phyloP scores from a whole-genome alignment of 208 protist genomes.

The Leishmania tarentolae region DNA sequence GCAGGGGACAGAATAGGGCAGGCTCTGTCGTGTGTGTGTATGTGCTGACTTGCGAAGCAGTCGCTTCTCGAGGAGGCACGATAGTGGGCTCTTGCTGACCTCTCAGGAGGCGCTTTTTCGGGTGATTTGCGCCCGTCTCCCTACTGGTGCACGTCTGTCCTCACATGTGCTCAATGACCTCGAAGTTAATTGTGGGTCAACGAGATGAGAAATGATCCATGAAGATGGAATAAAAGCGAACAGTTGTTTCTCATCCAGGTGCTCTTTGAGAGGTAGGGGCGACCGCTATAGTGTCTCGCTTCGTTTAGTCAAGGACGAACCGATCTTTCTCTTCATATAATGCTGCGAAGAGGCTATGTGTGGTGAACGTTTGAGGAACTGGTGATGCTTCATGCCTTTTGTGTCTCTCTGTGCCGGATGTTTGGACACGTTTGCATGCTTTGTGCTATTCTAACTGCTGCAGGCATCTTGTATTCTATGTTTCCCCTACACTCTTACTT shows the following conservation, averaged over 20 bases:
- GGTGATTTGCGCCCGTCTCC: background rate
- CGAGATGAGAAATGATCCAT: background rate
- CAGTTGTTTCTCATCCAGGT: background rate
- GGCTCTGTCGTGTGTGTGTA: background rate
- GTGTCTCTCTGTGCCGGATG: background rate
- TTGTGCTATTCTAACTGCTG: background rate
- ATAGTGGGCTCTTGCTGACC: background rate
- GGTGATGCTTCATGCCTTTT: background rate
- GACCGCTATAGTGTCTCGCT: background rate
- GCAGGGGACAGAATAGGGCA: conserved; percentile 54
- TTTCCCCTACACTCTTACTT: background rate
- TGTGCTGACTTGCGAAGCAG: background rate
- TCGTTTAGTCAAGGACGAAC: background rate
- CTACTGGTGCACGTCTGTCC: background rate
- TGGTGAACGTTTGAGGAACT: background rate
- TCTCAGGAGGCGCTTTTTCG: background rate
- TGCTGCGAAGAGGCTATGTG: background rate
- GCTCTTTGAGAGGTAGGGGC: background rate
- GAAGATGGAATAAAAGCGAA: background rate
- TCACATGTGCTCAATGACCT: background rate
- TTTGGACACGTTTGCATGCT: too few species aligned
- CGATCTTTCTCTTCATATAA: background rate
- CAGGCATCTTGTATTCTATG: background rate
- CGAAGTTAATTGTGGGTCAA: background rate
- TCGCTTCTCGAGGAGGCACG: background rate